A percentile compares a stretch with the other conserved stretches of the same genome.
Conservation (phyloP, 371 early-diverging fungal species). For the Zychaea mexicana region DNA sequence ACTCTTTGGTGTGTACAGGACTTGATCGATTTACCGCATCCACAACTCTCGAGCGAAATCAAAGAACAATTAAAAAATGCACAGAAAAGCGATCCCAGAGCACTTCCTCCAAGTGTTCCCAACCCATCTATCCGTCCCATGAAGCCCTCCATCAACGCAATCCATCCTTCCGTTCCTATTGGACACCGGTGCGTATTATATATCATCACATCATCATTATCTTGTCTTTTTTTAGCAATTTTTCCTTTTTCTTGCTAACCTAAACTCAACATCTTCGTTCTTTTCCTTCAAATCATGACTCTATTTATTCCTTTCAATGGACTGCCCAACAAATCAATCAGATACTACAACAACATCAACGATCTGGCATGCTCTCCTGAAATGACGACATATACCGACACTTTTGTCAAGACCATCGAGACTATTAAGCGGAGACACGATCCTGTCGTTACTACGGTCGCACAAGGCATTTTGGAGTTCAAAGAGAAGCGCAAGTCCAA, state of each 20-base stretch:
- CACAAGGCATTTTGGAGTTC: constrained; percentile 93
- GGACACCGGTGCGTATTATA: constrained; percentile 32
- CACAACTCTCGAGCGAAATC: constrained; percentile 27
- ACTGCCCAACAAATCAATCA: too few relatives aligned
- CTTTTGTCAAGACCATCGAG: constrained; percentile 87
- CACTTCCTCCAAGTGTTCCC: constrained; percentile 64
- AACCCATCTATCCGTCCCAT: constrained; percentile 54
- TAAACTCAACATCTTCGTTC: too few relatives aligned
- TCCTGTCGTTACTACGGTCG: constrained; percentile 91
- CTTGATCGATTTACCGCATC: constrained; percentile 69
- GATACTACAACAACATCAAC: constrained; percentile 64
- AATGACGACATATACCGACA: constrained; percentile 74
- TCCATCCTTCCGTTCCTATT: constrained; percentile 29
- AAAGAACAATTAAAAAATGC: constrained; percentile 22
- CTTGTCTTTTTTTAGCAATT: neutral
- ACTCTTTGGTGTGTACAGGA: constrained; percentile 52
- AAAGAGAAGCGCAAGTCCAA: constrained; percentile 69
- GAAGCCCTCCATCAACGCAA: constrained; percentile 1
- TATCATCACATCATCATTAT: too few relatives aligned
- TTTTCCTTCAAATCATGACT: too few relatives aligned
- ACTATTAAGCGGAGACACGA: constrained; percentile 93
- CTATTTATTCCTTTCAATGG: too few relatives aligned
- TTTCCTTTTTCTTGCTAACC: neutral
- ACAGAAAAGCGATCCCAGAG: constrained; percentile 2
- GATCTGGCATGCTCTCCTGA: constrained; percentile 70